Base-by-base conservation (phyloP, 192 early-diverging fungal genomes). In the Gigaspora rosea region DNA sequence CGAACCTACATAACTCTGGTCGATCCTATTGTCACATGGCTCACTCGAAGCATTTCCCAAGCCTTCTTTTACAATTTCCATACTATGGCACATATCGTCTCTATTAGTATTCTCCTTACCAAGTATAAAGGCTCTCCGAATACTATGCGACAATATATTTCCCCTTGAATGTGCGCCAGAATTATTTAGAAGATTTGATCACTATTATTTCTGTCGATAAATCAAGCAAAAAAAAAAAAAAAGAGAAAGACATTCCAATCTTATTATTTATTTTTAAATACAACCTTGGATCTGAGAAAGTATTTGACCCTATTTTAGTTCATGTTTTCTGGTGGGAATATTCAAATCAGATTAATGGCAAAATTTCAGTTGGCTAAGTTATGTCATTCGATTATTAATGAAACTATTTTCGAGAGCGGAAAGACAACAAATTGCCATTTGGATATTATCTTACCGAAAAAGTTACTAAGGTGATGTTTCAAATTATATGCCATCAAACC, bases 261-360 rank as follows among this genome's bases (percentile, higher is more conserved):
- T 51, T 78, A 50, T n/a, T 56, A 10, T 10, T 18, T 6, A 41
- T 78, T 41, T 63, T 78, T 6, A 46, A 62, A 9, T 32, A 49
- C 15, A 70, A 46, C 35, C 6, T 78, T 7, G 61, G 22, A 27
- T 7, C 51, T 10, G 58, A 74, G 10, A 68, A 73, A 36, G 46
- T 78, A 5, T 50, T 20, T 8, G 20, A 78, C 6, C 77, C 77
- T 4, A 46, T 78, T 9, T 35, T 18, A 1, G 32, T 61, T 27
- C 77, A 78, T 32, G 16, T 46, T 10, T 59, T 61, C 48, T 78
- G 77, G 77, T 78, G 77, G 77, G 73, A n/a, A 59, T 16, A 78
- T 50, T 50, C 33, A n/a, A 52, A 22, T 16, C 13, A 22, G 20
- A 35, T 78, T 11, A n/a, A 35, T 78, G n/a, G 77, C 77, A 0